A percentile compares a stretch with the other conserved stretches of the same genome.
Conservation (phyloP, 345 rosid species). For the Rhodomyrtus tomentosa region DNA sequence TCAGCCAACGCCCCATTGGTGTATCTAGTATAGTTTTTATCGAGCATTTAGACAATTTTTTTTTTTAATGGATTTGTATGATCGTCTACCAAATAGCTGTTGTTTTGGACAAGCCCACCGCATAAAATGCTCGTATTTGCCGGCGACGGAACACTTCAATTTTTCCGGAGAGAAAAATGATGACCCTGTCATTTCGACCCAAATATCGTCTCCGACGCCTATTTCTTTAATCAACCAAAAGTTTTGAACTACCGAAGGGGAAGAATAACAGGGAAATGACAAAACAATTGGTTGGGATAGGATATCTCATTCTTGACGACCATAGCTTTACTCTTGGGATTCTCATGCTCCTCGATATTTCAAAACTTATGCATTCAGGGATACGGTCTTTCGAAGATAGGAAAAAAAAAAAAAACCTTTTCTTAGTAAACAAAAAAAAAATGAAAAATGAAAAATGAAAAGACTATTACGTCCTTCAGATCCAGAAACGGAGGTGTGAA, state of each 20-base stretch:
- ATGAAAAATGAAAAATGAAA: rapidly evolving
- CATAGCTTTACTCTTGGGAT: not conserved
- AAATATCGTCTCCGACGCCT: not conserved
- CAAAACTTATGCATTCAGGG: not conserved
- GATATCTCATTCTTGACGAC: not conserved
- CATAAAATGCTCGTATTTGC: not conserved
- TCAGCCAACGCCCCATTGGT: too few relatives aligned
- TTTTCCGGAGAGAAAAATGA: not conserved
- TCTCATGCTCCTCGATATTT: not conserved
- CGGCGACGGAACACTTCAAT: not conserved
- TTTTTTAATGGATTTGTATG: not conserved
- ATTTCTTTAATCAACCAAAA: not conserved
- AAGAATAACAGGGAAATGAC: not conserved
- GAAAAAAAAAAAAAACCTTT: not conserved
- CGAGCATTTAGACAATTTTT: not conserved
- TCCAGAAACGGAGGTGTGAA: not conserved
- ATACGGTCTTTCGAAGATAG: not conserved
- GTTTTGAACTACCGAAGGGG: not conserved
- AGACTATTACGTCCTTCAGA: too few relatives aligned
- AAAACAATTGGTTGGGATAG: not conserved
- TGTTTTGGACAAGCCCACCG: not conserved
- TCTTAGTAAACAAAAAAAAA: not conserved
- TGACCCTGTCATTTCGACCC: not conserved
- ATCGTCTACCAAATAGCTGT: not conserved
- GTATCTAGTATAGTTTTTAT: too few relatives aligned